Evolutionary conservation across 129 eudicot species (phyloP).

Genomic region (Escallonia rubra): DNA sequence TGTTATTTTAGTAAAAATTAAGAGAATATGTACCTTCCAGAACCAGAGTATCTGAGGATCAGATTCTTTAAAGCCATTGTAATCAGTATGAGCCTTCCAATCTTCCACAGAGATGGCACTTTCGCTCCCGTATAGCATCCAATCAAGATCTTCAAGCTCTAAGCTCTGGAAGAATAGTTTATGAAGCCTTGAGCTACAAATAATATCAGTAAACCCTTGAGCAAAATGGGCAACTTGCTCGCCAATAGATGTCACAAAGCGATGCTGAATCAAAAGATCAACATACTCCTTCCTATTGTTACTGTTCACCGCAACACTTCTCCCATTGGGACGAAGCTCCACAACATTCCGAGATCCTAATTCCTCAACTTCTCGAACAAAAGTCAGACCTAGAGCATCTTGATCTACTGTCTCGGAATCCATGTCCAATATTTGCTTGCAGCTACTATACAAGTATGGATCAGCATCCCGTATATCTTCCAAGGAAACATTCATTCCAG

Average conservation of each 20-base stretch:
- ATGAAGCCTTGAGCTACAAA: constrained; percentile 17
- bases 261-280: constrained; percentile 53
- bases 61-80: constrained; percentile 61
- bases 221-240: constrained; percentile 65
- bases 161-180: constrained; percentile 51
- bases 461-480: constrained; percentile 80
- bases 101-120: constrained; percentile 61
- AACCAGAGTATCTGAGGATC: constrained; percentile 86
- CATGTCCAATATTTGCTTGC: constrained; percentile 84
- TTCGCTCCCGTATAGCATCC: constrained; percentile 81
- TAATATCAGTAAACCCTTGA: constrained; percentile 68
- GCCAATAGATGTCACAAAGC: constrained; percentile 53
- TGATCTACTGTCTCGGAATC: constrained; percentile 69
- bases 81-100: constrained; percentile 88
- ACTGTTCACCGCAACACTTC: constrained; percentile 60
- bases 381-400: constrained; percentile 77
- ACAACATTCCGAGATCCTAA: constrained; percentile 65
- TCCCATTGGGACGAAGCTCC: constrained; percentile 71
- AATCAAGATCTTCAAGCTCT: constrained; percentile 71
- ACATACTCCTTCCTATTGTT: constrained; percentile 65
- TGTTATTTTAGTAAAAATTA: no score
- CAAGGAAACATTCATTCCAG: constrained; percentile 47
- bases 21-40: constrained; percentile 64
- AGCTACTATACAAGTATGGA: constrained; percentile 67
- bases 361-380: constrained; percentile 63